Evolutionary conservation across 371 early-diverging fungal genomes (phyloP), one percentile per base, ranked within the genome.

Genomic region (Rhizopus microsporus): DNA sequence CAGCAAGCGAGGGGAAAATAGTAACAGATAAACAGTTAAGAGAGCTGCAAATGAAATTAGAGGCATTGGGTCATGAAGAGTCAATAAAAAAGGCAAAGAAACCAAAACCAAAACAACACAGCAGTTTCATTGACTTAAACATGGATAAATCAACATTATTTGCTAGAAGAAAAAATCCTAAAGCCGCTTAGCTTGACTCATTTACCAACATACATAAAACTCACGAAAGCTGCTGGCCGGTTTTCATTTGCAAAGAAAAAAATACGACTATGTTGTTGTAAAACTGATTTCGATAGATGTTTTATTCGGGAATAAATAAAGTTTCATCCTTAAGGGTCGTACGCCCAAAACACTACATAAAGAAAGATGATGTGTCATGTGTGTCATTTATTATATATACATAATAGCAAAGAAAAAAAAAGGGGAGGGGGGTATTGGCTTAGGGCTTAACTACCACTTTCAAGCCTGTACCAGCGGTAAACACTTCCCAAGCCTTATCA

Each of bases 101-200:
- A 13, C n/a, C 12, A 10, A 47, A 30, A 52, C 45, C 56, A 39
- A 60, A 56, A 9, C 51, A 56, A 17, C 31, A 51, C 17, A 43
- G 52, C 17, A 31, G 44, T 5, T 17, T 54, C 47, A 54, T 86
- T 72, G 84, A 83, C 48, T 58, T 86, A 15, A 82, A 80, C 51
- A 75, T 85, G 68, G 68, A 79, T 51, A 78, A 80, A 15, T 81
- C 87, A 2, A 84, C 83, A 0, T 56, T 86, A 35, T 57, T 86
- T 29, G 81, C 78, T 42, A 78, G 82, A 56, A 74, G 87, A 51
- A 80, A 79, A 31, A 56, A 69, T 7, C 58, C 63, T 17, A 56
- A 53, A 48, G 57, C 57, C 33, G 47, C 49, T 43, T 45, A 54
- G 32, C 53, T 23, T 23, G 23, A 2, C 23, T 23, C 23, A 23